Conservation (phyloP, 257 asterid genomes). For the Solanum arcanum region DNA sequence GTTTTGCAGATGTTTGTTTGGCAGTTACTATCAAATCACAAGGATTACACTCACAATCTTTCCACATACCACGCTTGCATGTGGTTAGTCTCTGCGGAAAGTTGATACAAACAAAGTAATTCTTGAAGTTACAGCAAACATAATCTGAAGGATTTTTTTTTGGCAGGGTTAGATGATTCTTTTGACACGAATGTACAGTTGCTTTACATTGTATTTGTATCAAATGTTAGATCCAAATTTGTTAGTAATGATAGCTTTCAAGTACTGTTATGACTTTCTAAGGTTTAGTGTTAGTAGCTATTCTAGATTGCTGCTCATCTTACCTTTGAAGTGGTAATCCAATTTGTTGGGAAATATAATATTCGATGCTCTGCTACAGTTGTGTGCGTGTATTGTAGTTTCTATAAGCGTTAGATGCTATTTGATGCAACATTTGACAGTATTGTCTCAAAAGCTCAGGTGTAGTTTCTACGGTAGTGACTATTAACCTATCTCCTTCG, state of each 20-base stretch:
- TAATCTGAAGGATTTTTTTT: neutral
- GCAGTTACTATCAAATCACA: neutral
- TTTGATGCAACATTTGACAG: neutral
- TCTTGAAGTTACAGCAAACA: neutral
- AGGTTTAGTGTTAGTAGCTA: neutral
- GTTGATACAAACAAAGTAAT: neutral
- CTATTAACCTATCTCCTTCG: neutral
- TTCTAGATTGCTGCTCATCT: neutral
- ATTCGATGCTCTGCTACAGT: neutral
- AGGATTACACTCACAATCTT: neutral
- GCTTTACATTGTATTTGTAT: neutral
- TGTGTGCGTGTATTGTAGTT: neutral
- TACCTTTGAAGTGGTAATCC: neutral
- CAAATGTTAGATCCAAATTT: neutral
- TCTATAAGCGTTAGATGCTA: neutral
- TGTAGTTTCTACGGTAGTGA: neutral
- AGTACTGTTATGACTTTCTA: neutral
- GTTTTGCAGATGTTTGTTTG: neutral
- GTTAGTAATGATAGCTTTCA: neutral
- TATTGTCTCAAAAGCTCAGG: neutral
- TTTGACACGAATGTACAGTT: constrained; percentile 3
- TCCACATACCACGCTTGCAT: neutral
- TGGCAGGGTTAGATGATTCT: neutral
- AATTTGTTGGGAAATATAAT: neutral
- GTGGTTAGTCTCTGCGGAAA: neutral